Evolutionary conservation across 768 basidiomycete species (phyloP).

Genomic region (Hysterangium stoloniferum): DNA sequence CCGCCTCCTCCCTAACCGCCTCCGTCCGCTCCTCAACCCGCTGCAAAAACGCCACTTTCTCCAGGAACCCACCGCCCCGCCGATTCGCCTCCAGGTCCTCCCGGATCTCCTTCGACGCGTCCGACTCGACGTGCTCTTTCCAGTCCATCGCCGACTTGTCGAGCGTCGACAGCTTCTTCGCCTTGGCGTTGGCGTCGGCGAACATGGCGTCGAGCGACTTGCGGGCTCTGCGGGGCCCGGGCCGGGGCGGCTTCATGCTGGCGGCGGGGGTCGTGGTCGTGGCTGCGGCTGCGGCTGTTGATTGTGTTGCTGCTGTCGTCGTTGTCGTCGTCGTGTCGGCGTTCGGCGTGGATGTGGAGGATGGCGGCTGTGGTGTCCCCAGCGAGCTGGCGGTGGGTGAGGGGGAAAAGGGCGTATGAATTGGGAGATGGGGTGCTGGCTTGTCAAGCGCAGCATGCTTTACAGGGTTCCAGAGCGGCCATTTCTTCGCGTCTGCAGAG

Average conservation of each 20-base stretch:
- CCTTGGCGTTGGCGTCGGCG: conserved; percentile 27
- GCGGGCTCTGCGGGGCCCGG: conserved; percentile 63
- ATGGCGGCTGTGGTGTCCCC: background rate
- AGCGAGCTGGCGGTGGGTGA: conserved; percentile 9
- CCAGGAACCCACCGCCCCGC: conserved; percentile 71
- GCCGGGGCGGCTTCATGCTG: conserved; percentile 42
- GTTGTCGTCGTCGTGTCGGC: background rate
- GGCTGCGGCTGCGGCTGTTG: too few relatives aligned
- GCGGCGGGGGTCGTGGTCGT: conserved; percentile 3
- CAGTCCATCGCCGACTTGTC: conserved; percentile 88
- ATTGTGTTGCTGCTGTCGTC: background rate
- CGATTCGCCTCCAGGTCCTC: conserved; percentile 73
- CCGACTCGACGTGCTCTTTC: conserved; percentile 51
- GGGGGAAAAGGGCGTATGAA: conserved; percentile 11
- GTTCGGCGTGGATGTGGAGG: background rate
- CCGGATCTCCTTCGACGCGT: conserved; percentile 32
- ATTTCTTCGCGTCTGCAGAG: conserved; percentile 69
- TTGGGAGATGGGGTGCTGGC: background rate
- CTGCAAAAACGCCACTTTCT: conserved; percentile 76
- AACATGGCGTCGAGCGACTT: conserved; percentile 32
- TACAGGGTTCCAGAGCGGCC: conserved; percentile 48
- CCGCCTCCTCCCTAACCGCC: conserved; percentile 48
- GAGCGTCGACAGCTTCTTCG: conserved; percentile 74
- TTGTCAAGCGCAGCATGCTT: conserved; percentile 5
- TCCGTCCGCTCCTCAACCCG: conserved; percentile 69